Percentiles rank a stretch among this genome's conserved stretches.
Evolutionary conservation across 2,329 filamentous ascomycete genomes (phyloP).

Genomic region (Aspergillus viridinutans): DNA sequence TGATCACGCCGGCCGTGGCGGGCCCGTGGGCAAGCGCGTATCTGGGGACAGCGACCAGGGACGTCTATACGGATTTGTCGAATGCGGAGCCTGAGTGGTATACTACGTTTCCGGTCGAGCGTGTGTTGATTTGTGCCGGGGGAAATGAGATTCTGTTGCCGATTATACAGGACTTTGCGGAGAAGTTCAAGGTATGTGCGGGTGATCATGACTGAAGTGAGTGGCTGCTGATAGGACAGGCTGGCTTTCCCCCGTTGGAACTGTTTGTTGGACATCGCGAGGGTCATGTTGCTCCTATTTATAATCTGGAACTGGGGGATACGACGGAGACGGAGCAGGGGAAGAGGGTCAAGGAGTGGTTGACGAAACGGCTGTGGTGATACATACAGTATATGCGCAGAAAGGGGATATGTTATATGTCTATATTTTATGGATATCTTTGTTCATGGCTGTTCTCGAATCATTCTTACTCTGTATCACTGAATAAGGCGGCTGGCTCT

Average conservation of each 20-base stretch:
- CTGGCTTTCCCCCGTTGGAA: slow-evolving; percentile 25
- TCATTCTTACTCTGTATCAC: no score
- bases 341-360: slow-evolving; percentile 34
- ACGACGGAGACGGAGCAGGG: slow-evolving; percentile 37
- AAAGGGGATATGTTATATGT: background rate
- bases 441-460: no score
- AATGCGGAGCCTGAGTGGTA: slow-evolving; percentile 53
- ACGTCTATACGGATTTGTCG: slow-evolving; percentile 53
- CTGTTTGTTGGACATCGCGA: slow-evolving; percentile 36
- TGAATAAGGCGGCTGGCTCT: no score
- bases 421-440: background rate
- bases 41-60: slow-evolving; percentile 37
- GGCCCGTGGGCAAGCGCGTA: slow-evolving; percentile 48
- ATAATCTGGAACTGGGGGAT: slow-evolving; percentile 35
- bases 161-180: slow-evolving; percentile 49
- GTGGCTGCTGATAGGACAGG: slow-evolving; percentile 17
- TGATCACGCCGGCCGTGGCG: slow-evolving; percentile 41
- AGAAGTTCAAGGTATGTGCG: slow-evolving; percentile 38
- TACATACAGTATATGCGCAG: background rate
- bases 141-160: slow-evolving; percentile 55
- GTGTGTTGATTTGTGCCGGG: slow-evolving; percentile 53
- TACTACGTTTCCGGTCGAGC: slow-evolving; percentile 44
- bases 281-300: slow-evolving; percentile 41
- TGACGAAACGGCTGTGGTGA: slow-evolving; percentile 22
- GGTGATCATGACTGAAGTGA: no score